These are phyloP conservation scores for Colletotrichum sp. DNA, from an alignment of 2,329 filamentous ascomycete genomes.

Conservation along the genomic window DNA sequence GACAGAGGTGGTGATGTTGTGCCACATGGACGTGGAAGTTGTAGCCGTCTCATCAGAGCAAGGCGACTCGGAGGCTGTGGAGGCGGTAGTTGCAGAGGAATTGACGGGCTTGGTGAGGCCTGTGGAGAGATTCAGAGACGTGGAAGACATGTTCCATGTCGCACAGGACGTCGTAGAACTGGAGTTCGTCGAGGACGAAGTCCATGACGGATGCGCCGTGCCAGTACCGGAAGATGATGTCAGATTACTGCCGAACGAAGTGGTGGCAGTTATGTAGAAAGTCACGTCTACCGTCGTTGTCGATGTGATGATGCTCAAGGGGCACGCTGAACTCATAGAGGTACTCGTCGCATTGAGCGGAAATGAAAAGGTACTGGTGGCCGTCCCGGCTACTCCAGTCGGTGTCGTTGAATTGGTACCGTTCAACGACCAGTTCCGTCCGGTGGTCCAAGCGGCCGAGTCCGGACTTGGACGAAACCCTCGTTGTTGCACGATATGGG, in stretches of 20 bases:
- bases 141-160: background rate
- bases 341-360: background rate
- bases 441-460: background rate
- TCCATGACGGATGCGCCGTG: background rate
- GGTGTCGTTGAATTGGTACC: conserved; percentile 14
- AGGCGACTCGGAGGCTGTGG: background rate
- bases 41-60: background rate
- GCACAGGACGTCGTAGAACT: background rate
- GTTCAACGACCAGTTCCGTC: background rate
- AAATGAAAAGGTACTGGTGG: background rate
- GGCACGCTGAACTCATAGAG: background rate
- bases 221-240: background rate
- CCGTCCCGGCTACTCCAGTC: background rate
- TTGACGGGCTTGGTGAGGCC: background rate
- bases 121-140: background rate
- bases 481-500: background rate
- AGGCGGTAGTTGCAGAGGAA: background rate
- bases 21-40: background rate
- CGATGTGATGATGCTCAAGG: conserved; percentile 27
- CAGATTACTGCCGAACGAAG: conserved; percentile 20
- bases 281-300: conserved; percentile 37
- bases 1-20: background rate
- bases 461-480: background rate
- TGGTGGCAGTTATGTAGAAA: conserved; percentile 33
- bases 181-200: background rate